These are phyloP conservation scores for Hemileia vastatrix DNA, from an alignment of 1,284 basidiomycete species.

Conservation along the genomic window DNA sequence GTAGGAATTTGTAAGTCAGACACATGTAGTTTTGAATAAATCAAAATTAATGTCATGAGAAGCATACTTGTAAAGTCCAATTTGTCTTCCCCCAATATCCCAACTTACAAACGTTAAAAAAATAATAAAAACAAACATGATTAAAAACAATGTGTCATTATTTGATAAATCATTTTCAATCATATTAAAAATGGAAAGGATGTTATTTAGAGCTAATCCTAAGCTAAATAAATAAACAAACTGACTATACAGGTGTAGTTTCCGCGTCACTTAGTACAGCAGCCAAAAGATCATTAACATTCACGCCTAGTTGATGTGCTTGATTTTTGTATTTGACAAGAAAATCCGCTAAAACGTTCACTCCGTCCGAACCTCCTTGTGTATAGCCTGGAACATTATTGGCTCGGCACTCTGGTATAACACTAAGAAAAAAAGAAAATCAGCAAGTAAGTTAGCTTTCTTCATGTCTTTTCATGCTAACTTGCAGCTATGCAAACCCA, in stretches of 20 bases:
- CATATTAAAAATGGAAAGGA: not conserved
- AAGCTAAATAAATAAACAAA: not conserved
- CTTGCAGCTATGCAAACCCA: conserved; percentile 47
- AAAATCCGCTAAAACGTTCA: not conserved
- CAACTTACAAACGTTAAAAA: too few species aligned
- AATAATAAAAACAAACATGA: too few species aligned
- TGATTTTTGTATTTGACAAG: not conserved
- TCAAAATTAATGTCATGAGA: not conserved
- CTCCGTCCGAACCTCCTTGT: not conserved
- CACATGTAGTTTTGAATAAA: not conserved
- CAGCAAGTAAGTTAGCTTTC: too few species aligned
- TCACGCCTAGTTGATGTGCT: not conserved
- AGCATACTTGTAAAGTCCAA: not conserved
- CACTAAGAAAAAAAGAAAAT: not conserved
- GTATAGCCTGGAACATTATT: not conserved
- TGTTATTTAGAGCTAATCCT: not conserved
- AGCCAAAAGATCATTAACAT: not conserved
- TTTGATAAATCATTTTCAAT: too few species aligned
- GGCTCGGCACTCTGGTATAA: not conserved
- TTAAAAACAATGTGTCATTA: too few species aligned
- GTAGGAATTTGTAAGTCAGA: not conserved
- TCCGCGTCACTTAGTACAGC: not conserved
- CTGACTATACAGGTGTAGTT: not conserved
- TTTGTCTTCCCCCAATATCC: not conserved
- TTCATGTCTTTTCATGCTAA: too few species aligned